phyloP scores from a whole-genome alignment of 139 green algal genomes.

The Pedinophyceae sp. region DNA sequence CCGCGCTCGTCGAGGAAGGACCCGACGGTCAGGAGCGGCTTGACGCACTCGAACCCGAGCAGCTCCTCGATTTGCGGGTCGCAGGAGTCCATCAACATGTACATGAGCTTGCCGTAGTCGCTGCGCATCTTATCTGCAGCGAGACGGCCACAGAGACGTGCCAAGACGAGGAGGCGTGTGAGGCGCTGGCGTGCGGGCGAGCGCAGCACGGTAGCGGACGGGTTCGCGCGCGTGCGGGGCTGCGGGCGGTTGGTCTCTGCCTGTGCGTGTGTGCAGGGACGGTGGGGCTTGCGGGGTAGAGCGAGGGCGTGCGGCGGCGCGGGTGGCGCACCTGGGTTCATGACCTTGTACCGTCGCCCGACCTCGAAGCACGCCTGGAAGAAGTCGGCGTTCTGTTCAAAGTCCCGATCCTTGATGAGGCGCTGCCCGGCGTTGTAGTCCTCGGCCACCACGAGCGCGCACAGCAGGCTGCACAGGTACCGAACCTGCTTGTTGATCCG shows the following conservation, averaged over 20 bases:
- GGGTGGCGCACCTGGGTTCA: slow-evolving; percentile 56
- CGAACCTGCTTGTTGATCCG: slow-evolving; percentile 70
- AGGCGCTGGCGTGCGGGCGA: no score
- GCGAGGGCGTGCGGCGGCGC: no score
- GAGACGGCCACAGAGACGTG: slow-evolving; percentile 5
- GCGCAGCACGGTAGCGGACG: background rate
- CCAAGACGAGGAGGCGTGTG: background rate
- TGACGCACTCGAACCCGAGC: slow-evolving; percentile 50
- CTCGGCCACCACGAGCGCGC: slow-evolving; percentile 49
- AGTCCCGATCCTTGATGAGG: slow-evolving; percentile 60
- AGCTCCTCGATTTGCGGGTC: slow-evolving; percentile 49
- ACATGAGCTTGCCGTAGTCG: slow-evolving; percentile 78
- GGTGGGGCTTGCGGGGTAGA: background rate
- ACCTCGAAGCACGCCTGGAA: slow-evolving; percentile 79
- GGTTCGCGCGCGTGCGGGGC: background rate
- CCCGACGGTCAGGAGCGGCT: background rate
- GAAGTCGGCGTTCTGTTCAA: slow-evolving; percentile 50
- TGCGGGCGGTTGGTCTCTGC: background rate
- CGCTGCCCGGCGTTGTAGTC: slow-evolving; percentile 74
- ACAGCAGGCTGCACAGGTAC: slow-evolving; percentile 67
- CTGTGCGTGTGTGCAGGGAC: background rate
- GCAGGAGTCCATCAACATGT: slow-evolving; percentile 49
- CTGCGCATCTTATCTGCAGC: slow-evolving; percentile 89
- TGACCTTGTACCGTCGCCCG: slow-evolving; percentile 78
- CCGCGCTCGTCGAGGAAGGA: slow-evolving; percentile 49